These are phyloP conservation scores for Zoysia matrella DNA, from an alignment of 202 grass and related monocot genomes.

Conservation along the genomic window DNA sequence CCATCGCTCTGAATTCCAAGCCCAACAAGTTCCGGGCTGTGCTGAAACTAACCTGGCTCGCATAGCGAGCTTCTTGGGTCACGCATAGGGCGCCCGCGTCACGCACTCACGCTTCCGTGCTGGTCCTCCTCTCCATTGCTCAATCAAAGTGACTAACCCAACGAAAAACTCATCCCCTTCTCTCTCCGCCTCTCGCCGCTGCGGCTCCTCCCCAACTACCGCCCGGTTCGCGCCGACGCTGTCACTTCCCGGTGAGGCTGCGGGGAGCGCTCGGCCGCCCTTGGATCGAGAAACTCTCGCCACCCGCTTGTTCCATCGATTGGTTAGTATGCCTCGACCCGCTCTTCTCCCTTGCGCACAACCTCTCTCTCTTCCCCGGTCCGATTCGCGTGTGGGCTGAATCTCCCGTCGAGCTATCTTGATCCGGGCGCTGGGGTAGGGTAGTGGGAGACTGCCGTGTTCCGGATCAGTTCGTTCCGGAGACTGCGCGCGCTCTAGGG, in stretches of 20 bases:
- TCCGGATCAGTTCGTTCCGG: background rate
- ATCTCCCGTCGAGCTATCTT: background rate
- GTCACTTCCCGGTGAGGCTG: background rate
- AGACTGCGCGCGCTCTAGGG: background rate
- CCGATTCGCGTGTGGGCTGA: background rate
- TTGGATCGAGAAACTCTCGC: background rate
- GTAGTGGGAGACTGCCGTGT: no score
- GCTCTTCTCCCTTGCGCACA: background rate
- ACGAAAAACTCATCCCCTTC: background rate
- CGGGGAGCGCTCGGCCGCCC: background rate
- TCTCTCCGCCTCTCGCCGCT: background rate
- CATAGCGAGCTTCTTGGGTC: no score
- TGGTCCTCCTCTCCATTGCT: background rate
- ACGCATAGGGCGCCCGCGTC: no score
- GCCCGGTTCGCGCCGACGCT: background rate
- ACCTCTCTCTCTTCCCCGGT: background rate
- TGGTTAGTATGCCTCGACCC: background rate
- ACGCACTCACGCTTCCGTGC: background rate
- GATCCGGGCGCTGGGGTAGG: background rate
- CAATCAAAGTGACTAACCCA: background rate
- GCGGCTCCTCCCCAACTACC: slow-evolving; percentile 15
- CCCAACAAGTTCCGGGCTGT: no score
- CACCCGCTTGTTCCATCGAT: background rate
- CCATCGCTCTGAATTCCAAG: no score
- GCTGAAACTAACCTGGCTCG: no score